phyloP scores from a whole-genome alignment of 768 basidiomycete genomes.

The Leccinum fibrillosum region DNA sequence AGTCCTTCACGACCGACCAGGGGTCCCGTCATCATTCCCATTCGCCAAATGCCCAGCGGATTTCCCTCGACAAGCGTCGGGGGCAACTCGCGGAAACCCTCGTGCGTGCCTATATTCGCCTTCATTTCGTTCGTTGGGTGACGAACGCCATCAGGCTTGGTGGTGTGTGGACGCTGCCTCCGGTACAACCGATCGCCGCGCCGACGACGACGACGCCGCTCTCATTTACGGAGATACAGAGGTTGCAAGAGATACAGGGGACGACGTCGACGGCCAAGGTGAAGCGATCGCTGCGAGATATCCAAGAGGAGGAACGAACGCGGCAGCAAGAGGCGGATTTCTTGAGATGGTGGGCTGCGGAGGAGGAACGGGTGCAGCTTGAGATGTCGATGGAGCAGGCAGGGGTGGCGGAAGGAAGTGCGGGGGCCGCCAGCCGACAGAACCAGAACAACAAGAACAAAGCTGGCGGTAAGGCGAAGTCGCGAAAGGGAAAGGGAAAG shows the following conservation, averaged over 20 bases:
- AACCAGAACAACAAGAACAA: not conserved
- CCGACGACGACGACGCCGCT: conserved; percentile 32
- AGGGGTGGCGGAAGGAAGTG: not conserved
- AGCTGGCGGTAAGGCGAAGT: not conserved
- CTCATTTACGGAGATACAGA: conserved; percentile 85
- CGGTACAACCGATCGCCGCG: conserved; percentile 45
- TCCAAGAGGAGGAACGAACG: conserved; percentile 79
- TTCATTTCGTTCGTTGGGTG: not conserved
- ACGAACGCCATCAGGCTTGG: conserved; percentile 20
- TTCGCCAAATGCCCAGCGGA: conserved; percentile 39
- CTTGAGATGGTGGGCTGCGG: conserved; percentile 84
- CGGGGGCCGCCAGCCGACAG: not conserved
- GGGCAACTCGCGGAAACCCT: conserved; percentile 38
- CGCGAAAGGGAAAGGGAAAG: conserved; percentile 13
- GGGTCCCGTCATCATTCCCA: conserved; percentile 66
- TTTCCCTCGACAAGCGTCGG: conserved; percentile 21
- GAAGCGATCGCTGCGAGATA: conserved; percentile 69
- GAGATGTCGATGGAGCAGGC: conserved; percentile 35
- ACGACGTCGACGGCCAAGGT: conserved; percentile 37
- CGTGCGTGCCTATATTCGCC: conserved; percentile 37
- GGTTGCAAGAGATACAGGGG: conserved; percentile 62
- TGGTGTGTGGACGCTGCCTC: conserved; percentile 63
- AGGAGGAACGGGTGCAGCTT: conserved; percentile 66
- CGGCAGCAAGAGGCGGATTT: conserved; percentile 74
- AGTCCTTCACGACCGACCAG: conserved; percentile 33